Conservation (phyloP, 768 basidiomycete species). For the Chalciporus pseudorubinellus region DNA sequence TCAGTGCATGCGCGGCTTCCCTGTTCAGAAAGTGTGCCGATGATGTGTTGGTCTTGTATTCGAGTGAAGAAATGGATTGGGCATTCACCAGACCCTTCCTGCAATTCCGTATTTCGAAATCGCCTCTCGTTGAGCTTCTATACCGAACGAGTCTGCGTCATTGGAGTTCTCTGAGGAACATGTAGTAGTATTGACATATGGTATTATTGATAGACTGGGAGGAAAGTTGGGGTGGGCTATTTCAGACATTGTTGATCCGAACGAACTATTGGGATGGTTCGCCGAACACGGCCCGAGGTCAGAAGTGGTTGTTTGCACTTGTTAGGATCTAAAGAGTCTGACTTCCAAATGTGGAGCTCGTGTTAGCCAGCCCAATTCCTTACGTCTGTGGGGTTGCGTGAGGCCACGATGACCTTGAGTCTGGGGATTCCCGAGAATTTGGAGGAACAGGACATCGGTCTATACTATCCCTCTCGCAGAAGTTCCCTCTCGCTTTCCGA, state of each 20-base stretch:
- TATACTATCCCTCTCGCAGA: constrained; percentile 23
- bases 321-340: constrained; percentile 6
- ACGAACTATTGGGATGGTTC: background rate
- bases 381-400: background rate
- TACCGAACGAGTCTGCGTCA: constrained; percentile 23
- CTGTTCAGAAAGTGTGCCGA: constrained; percentile 34
- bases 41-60: constrained; percentile 1
- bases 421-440: constrained; percentile 10
- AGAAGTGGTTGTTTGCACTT: constrained; percentile 8
- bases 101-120: constrained; percentile 80
- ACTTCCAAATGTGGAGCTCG: background rate
- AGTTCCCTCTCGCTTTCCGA: constrained; percentile 26
- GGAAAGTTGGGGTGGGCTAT: constrained; percentile 42
- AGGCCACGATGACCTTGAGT: constrained; percentile 8
- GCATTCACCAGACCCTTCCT: constrained; percentile 73
- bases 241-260: background rate
- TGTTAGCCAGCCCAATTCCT: no score
- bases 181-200: constrained; percentile 13
- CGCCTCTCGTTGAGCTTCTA: constrained; percentile 48
- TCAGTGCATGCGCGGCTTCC: constrained; percentile 71
- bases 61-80: constrained; percentile 12
- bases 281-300: background rate
- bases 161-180: background rate
- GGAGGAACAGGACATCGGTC: constrained; percentile 32
- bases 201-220: constrained; percentile 39